Evolutionary conservation across 2,329 filamentous ascomycete genomes (phyloP).

Genomic region (Aureobasidium vineae): DNA sequence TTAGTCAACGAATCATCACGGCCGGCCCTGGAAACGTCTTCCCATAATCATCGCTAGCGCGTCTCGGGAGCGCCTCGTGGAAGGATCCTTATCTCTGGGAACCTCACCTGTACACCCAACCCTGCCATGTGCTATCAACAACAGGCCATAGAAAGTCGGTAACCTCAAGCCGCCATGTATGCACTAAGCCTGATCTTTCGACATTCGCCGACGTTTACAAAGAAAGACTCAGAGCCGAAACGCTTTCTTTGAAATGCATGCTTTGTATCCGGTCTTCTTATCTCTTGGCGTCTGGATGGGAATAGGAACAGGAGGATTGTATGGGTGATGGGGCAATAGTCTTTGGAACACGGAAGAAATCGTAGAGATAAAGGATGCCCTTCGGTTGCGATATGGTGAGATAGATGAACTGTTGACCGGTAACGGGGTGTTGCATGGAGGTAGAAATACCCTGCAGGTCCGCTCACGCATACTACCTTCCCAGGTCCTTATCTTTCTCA

Average conservation of each 20-base stretch:
- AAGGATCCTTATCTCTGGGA: slow-evolving; percentile 25
- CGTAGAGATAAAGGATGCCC: slow-evolving; percentile 8
- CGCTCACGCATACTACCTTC: slow-evolving; percentile 4
- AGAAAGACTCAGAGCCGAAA: neutral
- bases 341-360: slow-evolving; percentile 14
- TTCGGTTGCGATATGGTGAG: neutral
- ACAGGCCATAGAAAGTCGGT: slow-evolving; percentile 12
- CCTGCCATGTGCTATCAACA: slow-evolving; percentile 4
- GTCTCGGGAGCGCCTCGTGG: slow-evolving; percentile 13
- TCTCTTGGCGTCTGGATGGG: slow-evolving; percentile 13
- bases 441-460: slow-evolving; percentile 24
- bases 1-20: slow-evolving; percentile 16
- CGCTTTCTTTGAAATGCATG: slow-evolving; percentile 14
- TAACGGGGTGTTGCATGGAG: slow-evolving; percentile 13
- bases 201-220: slow-evolving; percentile 11
- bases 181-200: slow-evolving; percentile 15
- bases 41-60: slow-evolving; percentile 11
- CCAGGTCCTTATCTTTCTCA: neutral
- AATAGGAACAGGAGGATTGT: neutral
- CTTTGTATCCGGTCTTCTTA: slow-evolving; percentile 18
- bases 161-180: neutral
- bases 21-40: slow-evolving; percentile 19
- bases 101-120: slow-evolving; percentile 11
- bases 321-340: slow-evolving; percentile 11
- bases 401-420: slow-evolving; percentile 14